Evolutionary conservation across 2,329 filamentous ascomycete species (phyloP).

Genomic region (Cercospora brassicicola): DNA sequence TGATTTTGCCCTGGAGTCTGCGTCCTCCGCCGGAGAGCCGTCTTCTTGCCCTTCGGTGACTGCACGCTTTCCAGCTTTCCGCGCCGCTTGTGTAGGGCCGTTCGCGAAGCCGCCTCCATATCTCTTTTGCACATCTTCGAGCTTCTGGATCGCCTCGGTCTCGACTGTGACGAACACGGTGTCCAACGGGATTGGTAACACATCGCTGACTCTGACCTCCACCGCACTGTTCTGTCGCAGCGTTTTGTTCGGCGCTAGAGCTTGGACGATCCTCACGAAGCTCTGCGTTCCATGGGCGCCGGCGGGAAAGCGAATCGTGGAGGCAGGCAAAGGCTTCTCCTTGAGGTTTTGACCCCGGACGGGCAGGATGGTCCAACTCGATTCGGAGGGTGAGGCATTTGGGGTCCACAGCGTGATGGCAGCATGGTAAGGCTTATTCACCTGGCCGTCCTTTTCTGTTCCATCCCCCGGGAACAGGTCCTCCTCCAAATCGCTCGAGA

Average conservation of each 20-base stretch:
- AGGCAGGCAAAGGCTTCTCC: constrained; percentile 66
- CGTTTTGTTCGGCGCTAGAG: constrained; percentile 71
- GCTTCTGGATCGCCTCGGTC: constrained; percentile 71
- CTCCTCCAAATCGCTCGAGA: constrained; percentile 81
- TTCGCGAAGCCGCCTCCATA: constrained; percentile 66
- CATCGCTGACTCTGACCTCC: constrained; percentile 80
- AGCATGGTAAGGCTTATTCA: constrained; percentile 58
- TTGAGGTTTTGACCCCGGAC: constrained; percentile 51
- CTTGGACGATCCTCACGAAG: constrained; percentile 72
- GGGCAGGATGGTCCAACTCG: constrained; percentile 84
- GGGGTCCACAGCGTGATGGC: constrained; percentile 75
- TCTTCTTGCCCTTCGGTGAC: constrained; percentile 22
- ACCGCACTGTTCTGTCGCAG: constrained; percentile 73
- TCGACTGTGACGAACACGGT: constrained; percentile 86
- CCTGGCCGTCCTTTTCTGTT: constrained; percentile 28
- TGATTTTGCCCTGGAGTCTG: constrained; percentile 29
- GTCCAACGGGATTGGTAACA: constrained; percentile 75
- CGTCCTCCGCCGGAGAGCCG: constrained; percentile 11
- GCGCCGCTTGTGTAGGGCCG: constrained; percentile 22
- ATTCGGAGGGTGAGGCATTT: constrained; percentile 56
- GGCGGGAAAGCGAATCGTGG: constrained; percentile 76
- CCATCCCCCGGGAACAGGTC: constrained; percentile 67
- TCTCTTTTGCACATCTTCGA: constrained; percentile 79
- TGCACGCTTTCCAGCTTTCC: constrained; percentile 30
- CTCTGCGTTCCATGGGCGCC: constrained; percentile 72